phyloP scores from a whole-genome alignment of 768 basidiomycete species.

The Dictyophora rubrovolvata region DNA sequence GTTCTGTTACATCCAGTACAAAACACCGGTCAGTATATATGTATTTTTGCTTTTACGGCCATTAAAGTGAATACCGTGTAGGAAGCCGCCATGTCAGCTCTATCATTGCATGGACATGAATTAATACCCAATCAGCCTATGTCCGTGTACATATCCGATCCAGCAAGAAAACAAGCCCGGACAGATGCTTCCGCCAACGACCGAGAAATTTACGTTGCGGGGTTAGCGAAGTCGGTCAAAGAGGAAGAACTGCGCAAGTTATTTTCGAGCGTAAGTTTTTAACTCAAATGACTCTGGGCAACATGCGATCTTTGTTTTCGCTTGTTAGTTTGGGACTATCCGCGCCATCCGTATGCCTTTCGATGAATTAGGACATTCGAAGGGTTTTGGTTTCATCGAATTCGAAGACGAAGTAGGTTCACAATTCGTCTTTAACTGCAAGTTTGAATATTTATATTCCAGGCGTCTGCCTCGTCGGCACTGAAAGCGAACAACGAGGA shows the following conservation, averaged over 20 bases:
- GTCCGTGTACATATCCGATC: conserved; percentile 82
- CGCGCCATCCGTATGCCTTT: conserved; percentile 73
- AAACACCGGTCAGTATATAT: conserved; percentile 55
- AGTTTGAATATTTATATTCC: neutral
- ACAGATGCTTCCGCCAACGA: conserved; percentile 80
- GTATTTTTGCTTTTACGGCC: neutral
- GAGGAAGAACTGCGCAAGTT: conserved; percentile 70
- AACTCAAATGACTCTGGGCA: neutral
- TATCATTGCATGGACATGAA: conserved; percentile 72
- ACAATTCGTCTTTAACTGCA: neutral
- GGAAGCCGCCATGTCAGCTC: conserved; percentile 54
- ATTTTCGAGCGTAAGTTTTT: conserved; percentile 56
- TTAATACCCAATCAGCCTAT: conserved; percentile 58
- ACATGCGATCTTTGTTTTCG: conserved; percentile 6
- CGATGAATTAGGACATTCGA: conserved; percentile 59
- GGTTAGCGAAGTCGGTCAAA: conserved; percentile 67
- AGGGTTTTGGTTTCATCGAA: conserved; percentile 89
- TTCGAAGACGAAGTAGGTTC: conserved; percentile 70
- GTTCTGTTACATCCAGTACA: conserved; percentile 92
- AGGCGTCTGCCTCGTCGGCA: conserved; percentile 64
- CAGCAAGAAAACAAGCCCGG: conserved; percentile 79
- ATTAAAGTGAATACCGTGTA: conserved; percentile 13
- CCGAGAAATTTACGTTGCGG: conserved; percentile 80
- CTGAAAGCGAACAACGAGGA: conserved; percentile 79
- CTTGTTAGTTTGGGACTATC: conserved; percentile 62